A percentile compares a stretch with the other conserved stretches of the same genome.
phyloP scores from a whole-genome alignment of 2,329 filamentous ascomycete genomes.

The Trichoderma sp. region DNA sequence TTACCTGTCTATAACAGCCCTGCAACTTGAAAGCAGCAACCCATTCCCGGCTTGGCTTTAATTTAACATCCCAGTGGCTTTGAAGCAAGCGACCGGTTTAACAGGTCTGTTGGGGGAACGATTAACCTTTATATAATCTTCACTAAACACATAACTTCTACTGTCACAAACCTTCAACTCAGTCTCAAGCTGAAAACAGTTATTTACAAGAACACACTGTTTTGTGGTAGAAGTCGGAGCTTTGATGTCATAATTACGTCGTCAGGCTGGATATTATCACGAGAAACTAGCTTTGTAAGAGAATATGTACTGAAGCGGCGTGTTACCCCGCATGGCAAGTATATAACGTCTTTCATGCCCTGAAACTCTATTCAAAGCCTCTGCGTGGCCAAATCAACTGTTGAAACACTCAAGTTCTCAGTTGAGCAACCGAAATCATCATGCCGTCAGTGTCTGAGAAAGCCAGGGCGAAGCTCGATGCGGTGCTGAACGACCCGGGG shows the following conservation, averaged over 20 bases:
- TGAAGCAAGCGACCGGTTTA: not conserved
- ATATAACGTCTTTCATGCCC: not conserved
- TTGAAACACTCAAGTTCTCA: not conserved
- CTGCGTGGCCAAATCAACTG: not conserved
- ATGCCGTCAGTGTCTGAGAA: conserved; percentile 19
- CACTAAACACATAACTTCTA: not conserved
- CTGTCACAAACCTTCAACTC: not conserved
- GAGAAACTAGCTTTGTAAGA: conserved; percentile 2
- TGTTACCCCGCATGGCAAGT: conserved; percentile 14
- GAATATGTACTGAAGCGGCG: conserved; percentile 1
- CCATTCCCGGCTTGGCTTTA: not conserved
- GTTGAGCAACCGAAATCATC: not conserved
- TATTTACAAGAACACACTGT: not conserved
- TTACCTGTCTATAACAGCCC: not conserved
- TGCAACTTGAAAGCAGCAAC: not conserved
- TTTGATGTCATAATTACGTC: conserved; percentile 21
- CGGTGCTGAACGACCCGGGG: conserved; percentile 20
- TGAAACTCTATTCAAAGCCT: not conserved
- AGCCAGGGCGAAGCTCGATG: conserved; percentile 16
- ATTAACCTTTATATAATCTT: not conserved
- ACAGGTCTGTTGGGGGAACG: not conserved
- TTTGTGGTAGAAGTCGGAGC: not conserved
- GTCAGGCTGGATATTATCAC: not conserved
- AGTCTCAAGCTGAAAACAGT: not conserved
- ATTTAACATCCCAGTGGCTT: not conserved